A percentile compares a stretch with the other conserved stretches of the same genome.
phyloP scores from a whole-genome alignment of 768 basidiomycete species.

The Omphalotus guepiniiformis region DNA sequence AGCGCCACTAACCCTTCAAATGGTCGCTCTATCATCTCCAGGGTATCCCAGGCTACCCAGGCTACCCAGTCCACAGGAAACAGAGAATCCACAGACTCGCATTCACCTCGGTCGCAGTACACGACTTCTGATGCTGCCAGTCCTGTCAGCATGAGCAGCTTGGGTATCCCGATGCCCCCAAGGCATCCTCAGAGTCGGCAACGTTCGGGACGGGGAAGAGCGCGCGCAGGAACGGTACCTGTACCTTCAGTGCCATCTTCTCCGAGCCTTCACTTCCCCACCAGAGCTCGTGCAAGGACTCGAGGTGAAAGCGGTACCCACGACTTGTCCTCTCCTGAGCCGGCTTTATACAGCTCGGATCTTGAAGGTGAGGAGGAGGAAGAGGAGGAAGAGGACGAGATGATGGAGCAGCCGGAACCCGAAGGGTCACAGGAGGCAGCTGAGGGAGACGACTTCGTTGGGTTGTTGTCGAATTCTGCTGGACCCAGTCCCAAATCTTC shows the following conservation, averaged over 20 bases:
- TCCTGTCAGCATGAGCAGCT: slow-evolving; percentile 25
- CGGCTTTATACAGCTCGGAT: slow-evolving; percentile 18
- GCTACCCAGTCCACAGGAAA: slow-evolving; percentile 63
- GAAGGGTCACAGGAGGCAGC: slow-evolving; percentile 55
- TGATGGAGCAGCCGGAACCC: slow-evolving; percentile 40
- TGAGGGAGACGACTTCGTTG: slow-evolving; percentile 61
- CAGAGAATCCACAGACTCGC: slow-evolving; percentile 56
- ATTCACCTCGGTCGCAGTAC: slow-evolving; percentile 37
- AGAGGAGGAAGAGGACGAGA: slow-evolving; percentile 27
- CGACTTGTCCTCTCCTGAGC: slow-evolving; percentile 15
- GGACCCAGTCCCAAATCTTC: slow-evolving; percentile 49
- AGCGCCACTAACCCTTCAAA: slow-evolving; percentile 35
- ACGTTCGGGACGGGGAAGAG: slow-evolving; percentile 23
- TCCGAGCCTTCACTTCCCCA: slow-evolving; percentile 14
- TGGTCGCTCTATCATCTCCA: slow-evolving; percentile 35
- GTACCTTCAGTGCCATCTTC: slow-evolving; percentile 14
- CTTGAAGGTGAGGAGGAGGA: slow-evolving; percentile 25
- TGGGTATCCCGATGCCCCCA: slow-evolving; percentile 40
- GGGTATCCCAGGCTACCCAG: slow-evolving; percentile 38
- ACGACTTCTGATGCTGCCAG: slow-evolving; percentile 32
- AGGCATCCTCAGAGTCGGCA: slow-evolving; percentile 28
- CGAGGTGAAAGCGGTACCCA: slow-evolving; percentile 25
- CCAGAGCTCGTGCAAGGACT: slow-evolving; percentile 18
- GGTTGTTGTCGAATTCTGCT: slow-evolving; percentile 40
- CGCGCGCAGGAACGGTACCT: slow-evolving; percentile 30